Conservation (phyloP, 495 filamentous ascomycete genomes). For the Amphirosellinia nigrospora region DNA sequence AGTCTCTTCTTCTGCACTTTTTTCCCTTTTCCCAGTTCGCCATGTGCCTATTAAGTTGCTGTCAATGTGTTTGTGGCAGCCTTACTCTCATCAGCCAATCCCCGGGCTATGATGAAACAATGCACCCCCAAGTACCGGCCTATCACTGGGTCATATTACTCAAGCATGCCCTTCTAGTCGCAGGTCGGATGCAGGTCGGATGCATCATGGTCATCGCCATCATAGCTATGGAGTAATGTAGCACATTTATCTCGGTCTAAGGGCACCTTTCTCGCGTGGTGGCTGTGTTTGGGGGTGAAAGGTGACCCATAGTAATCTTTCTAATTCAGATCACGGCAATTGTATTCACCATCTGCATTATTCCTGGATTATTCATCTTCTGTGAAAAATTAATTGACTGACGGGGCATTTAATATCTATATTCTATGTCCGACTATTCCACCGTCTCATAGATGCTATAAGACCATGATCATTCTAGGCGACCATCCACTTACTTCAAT, state of each 20-base stretch:
- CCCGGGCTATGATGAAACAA: not conserved
- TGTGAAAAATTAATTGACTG: not conserved
- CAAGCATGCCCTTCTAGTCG: not conserved
- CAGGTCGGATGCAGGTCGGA: no score
- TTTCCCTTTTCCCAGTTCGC: not conserved
- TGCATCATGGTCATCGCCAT: not conserved
- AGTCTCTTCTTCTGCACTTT: not conserved
- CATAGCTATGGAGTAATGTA: not conserved
- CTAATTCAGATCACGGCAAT: not conserved
- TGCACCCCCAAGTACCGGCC: not conserved
- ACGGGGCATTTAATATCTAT: not conserved
- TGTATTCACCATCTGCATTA: not conserved
- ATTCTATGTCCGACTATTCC: not conserved
- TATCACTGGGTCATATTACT: not conserved
- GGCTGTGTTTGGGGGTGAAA: slow-evolving; percentile 1
- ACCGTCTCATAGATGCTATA: not conserved
- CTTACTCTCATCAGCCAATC: slow-evolving; percentile 1
- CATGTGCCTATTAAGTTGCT: not conserved
- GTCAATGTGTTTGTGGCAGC: not conserved
- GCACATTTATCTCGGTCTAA: not conserved
- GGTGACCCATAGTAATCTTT: not conserved
- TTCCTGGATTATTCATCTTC: not conserved
- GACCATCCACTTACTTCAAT: not conserved
- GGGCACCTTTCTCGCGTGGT: not conserved
- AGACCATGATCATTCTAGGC: not conserved